phyloP scores from a whole-genome alignment of 768 basidiomycete genomes.

The Tylopilus sp. region DNA sequence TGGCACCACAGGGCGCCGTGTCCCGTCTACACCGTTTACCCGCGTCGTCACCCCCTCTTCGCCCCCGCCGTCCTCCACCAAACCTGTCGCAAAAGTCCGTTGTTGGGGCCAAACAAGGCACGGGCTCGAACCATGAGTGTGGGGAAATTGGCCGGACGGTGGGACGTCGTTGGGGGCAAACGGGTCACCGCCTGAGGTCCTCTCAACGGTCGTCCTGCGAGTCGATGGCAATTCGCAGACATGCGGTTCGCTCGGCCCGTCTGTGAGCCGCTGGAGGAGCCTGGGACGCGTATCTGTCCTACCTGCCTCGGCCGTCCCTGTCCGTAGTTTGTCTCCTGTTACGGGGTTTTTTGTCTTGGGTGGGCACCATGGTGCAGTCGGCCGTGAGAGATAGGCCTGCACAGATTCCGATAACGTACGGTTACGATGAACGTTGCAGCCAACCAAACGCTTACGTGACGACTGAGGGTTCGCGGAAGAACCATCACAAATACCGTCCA shows the following conservation, averaged over 20 bases:
- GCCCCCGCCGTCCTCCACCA: not conserved
- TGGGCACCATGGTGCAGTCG: constrained; percentile 3
- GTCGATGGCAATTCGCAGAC: not conserved
- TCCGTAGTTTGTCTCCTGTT: not conserved
- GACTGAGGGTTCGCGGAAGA: constrained; percentile 15
- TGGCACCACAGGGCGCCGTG: no score
- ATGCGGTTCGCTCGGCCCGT: not conserved
- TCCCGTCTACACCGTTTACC: not conserved
- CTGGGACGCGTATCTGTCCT: not conserved
- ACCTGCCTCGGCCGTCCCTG: not conserved
- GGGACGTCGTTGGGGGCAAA: not conserved
- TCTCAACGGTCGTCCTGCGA: not conserved
- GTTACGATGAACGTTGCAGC: constrained; percentile 28
- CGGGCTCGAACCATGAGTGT: not conserved
- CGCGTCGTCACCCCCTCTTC: not conserved
- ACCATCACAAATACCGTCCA: constrained; percentile 5
- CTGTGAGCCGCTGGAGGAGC: constrained; percentile 5
- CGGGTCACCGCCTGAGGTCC: not conserved
- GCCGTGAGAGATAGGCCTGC: constrained; percentile 40
- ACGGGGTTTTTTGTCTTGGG: not conserved
- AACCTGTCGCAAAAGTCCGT: not conserved
- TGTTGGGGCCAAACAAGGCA: not conserved
- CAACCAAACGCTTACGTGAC: constrained; percentile 21
- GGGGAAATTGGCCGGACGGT: not conserved
- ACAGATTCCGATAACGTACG: constrained; percentile 46